These are phyloP conservation scores for Helianthus tuberosus DNA, from an alignment of 129 eudicot genomes.

Conservation along the genomic window DNA sequence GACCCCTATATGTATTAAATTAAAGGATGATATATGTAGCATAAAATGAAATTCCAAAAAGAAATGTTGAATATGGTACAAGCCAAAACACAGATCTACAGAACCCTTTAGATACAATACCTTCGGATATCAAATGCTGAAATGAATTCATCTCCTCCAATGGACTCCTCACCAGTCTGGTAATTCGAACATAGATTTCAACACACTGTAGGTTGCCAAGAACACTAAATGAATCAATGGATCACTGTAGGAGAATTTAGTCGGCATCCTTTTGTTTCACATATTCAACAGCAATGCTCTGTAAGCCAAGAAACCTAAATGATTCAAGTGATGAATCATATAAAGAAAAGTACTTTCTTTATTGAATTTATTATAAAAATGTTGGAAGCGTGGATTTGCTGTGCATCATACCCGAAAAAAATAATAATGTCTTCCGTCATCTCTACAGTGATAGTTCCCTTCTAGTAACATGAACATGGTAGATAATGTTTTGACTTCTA, in stretches of 20 bases:
- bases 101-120: neutral
- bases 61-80: neutral
- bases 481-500: constrained; percentile 31
- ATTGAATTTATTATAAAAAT: neutral
- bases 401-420: neutral
- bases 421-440: constrained; percentile 1
- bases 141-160: neutral
- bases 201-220: neutral
- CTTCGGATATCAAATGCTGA: neutral
- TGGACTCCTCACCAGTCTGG: neutral
- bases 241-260: neutral
- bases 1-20: too few species aligned
- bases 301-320: neutral
- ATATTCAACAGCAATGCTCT: neutral
- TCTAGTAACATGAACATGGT: neutral
- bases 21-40: too few species aligned
- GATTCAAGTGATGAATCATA: neutral
- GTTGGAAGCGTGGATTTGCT: neutral
- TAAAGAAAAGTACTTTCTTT: neutral
- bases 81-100: neutral
- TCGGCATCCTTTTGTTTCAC: constrained; percentile 3
- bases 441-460: neutral
- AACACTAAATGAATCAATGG: too few species aligned
- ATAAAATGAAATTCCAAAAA: too few species aligned
- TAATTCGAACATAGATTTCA: neutral